phyloP scores from a whole-genome alignment of 2,329 filamentous ascomycete species.

The Aspergillus chevalieri region DNA sequence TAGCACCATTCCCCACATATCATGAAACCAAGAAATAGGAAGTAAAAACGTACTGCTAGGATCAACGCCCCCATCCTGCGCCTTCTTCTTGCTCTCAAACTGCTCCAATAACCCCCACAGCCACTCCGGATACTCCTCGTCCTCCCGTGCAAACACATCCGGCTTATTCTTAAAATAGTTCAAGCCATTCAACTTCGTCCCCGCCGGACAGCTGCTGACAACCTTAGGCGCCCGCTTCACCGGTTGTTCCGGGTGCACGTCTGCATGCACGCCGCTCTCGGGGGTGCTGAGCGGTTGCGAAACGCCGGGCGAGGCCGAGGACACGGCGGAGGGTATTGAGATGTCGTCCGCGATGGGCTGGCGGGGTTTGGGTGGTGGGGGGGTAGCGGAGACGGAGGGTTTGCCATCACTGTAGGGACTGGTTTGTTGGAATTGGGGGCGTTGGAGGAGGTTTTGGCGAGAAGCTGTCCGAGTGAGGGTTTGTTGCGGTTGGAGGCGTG shows the following conservation, averaged over 20 bases:
- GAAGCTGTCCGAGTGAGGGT: slow-evolving; percentile 21
- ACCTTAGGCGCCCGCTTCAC: slow-evolving; percentile 24
- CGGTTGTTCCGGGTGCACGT: slow-evolving; percentile 21
- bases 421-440: slow-evolving; percentile 25
- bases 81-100: slow-evolving; percentile 25
- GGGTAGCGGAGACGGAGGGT: slow-evolving; percentile 20
- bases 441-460: slow-evolving; percentile 25
- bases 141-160: slow-evolving; percentile 39
- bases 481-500: slow-evolving; percentile 30
- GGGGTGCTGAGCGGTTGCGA: slow-evolving; percentile 39
- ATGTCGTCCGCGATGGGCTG: slow-evolving; percentile 26
- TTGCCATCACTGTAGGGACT: slow-evolving; percentile 29
- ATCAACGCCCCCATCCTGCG: slow-evolving; percentile 32
- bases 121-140: slow-evolving; percentile 45
- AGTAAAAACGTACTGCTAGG: slow-evolving; percentile 29
- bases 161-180: slow-evolving; percentile 45
- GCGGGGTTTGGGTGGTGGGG: slow-evolving; percentile 27
- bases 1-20: slow-evolving; percentile 6
- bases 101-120: slow-evolving; percentile 40
- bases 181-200: slow-evolving; percentile 36
- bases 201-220: slow-evolving; percentile 34
- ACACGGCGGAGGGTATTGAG: slow-evolving; percentile 31
- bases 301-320: slow-evolving; percentile 34
- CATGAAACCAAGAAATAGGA: slow-evolving; percentile 1
- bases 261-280: slow-evolving; percentile 20